Evolutionary conservation across 148 eudicot species (phyloP), one percentile per base, ranked within the genome.

Genomic region (Drosera capensis): DNA sequence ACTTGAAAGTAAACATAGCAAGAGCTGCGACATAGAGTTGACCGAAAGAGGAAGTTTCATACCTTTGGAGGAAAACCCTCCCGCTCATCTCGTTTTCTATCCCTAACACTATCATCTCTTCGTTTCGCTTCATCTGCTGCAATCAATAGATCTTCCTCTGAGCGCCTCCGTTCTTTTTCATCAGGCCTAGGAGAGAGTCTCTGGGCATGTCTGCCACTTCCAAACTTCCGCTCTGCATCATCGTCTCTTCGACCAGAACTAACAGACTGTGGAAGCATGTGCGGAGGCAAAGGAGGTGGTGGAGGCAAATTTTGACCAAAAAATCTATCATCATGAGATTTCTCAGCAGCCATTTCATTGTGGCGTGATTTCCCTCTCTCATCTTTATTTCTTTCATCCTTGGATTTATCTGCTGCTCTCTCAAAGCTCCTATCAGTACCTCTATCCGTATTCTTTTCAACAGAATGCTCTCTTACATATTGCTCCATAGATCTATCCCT

Each of bases 181-280:
- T 90, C 99, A 64, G 80, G 99, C 49, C 81, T 70, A 28, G 99
- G 99, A 20, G 95, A 84, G 65, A 90, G 93, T 62, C 79, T 78
- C 49, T 80, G 99, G 48, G 74, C 40, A 62, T 90, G 99, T 45
- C 95, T 75, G 43, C 60, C 61, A 58, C 64, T 64, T 24, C 70
- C 80, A 66, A 78, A 74, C 59, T 92, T 74, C 67, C 95, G 78
- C 39, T 90, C 97, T 45, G 59, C 59, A 64, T 90, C 97, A 5
- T 90, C 97, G 12, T 90, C 97, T 70, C 87, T 76, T 72, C 93
- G 70, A 40, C 71, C 55, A 3, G 81, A 64, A 68, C 41, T 71
- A 21, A 85, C 55, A 11, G 95, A 84, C 35, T 90, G 99, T 36
- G 95, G 99, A 51, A 85, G 73, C 48, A 85, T 69, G 17, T 90